Base-by-base conservation (phyloP, 306 rosid genomes). In the Sphenostylis stenocarpa region DNA sequence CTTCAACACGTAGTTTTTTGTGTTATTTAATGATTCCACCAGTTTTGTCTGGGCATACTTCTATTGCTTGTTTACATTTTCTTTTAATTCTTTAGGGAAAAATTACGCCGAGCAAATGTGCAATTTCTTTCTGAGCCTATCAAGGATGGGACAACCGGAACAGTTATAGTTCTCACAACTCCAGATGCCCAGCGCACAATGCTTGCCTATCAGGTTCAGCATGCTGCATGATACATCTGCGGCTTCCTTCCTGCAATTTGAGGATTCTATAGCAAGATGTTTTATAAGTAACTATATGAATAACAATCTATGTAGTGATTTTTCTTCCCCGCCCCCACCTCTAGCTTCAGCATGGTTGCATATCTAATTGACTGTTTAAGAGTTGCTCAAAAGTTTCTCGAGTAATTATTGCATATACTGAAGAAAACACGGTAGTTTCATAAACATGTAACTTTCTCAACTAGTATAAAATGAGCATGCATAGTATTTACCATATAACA, bases 181-280 rank as follows among this genome's bases (percentile, higher is more conserved):
- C 91, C 97, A 36, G 97, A 95, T 87, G 98, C 98, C 45, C 98
- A 95, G 23, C 97, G 97, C 55, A 92, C 99, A 53, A 92, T 92
- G 99, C 91, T 95, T 65, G 88, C 99, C 26, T 95, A 92, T 87
- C 97, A 95, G 98, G 99, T 90, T 13, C 61, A 29, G 44, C 79
- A n/a, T 41, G 29, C 77, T 67, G 39, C 51, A 39, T 38, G 67
- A 69, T 24, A 39, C 14, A 3, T 39, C 1, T 77, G 58, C 34
- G 26, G 15, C 70, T 48, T 83, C 44, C 11, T 47, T 72, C 19
- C 34, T 72, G 55, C 58, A 72, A 56, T 17, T 72, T 47, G 11
- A 39, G 66, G 44, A 17, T 74, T 63, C 31, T 56, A n/a, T 70
- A 52, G 17, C 51, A 6, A 58, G 16, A 72, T 72, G 45, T n/a